phyloP scores from a whole-genome alignment of 345 rosid genomes.

The Syzygium jambos region DNA sequence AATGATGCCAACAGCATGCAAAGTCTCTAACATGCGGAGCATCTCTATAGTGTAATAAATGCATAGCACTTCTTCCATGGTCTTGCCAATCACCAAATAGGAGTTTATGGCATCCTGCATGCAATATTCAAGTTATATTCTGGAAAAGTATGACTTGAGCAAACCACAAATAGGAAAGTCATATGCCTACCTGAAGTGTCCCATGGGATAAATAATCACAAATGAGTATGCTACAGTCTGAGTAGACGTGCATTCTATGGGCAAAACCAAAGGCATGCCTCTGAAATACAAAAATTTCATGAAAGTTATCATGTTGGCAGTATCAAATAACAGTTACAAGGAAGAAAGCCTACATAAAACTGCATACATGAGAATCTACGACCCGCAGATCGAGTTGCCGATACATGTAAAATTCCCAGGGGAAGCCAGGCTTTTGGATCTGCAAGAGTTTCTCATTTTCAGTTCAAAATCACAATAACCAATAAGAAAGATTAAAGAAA shows the following conservation, averaged over 20 bases:
- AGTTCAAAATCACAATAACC: neutral
- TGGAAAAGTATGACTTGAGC: neutral
- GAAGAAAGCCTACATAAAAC: slow-evolving; percentile 3
- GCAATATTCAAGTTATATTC: neutral
- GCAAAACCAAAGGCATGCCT: slow-evolving; percentile 82
- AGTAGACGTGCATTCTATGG: slow-evolving; percentile 54
- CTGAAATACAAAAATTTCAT: slow-evolving; percentile 30
- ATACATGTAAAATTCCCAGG: slow-evolving; percentile 97
- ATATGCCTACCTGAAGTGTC: slow-evolving; percentile 65
- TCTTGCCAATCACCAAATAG: slow-evolving; percentile 53
- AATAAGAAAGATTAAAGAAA: neutral
- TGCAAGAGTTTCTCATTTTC: slow-evolving; percentile 18
- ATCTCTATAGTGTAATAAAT: slow-evolving; percentile 88
- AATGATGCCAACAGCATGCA: slow-evolving; percentile 79
- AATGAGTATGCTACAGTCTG: slow-evolving; percentile 78
- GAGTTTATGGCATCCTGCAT: slow-evolving; percentile 92
- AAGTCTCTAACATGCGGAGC: slow-evolving; percentile 79
- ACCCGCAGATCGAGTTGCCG: slow-evolving; percentile 85
- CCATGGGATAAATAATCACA: slow-evolving; percentile 79
- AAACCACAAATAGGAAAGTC: neutral
- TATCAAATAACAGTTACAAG: neutral
- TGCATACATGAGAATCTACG: slow-evolving; percentile 45
- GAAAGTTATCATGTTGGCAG: neutral
- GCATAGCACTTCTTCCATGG: slow-evolving; percentile 87
- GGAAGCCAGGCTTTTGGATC: slow-evolving; percentile 93